Evolutionary conservation across 2,329 filamentous ascomycete species (phyloP), one percentile per base, ranked within the genome.

Genomic region (Bipolaris oryzae): DNA sequence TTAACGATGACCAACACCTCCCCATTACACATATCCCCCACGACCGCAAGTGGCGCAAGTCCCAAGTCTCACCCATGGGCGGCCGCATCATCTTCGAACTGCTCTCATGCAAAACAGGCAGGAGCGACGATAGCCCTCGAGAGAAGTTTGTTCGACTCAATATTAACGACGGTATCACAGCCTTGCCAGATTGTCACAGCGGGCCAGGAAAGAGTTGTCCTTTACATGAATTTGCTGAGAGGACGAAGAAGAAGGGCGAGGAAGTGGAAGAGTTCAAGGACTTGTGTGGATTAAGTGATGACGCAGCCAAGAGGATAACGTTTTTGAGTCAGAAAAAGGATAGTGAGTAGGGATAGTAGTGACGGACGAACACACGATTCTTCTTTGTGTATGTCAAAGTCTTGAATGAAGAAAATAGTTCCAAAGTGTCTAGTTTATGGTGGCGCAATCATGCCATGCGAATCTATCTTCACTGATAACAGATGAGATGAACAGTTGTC

Each of bases 31-130:
- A 80, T 56, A 74, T 82, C 18, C 71, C 72, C 13, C 61, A 71
- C 43, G 69, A 78, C 20, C 78, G 84, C 35, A 76, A 73, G 20
- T 87, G 84, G 83, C 79, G 77, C 49, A 85, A 82, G 20, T 84
- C 82, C 3, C 80, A 83, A 51, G 74, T 85, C 5, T 78, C 82
- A 34, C 84, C 84, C 4, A 87, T 87, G 84, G 82, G 82, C 13
- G 84, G 80, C 6, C 77, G 83, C 20, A 72, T 85, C 39, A 79
- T 83, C 39, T 76, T 87, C 53, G 84, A 87, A 63, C 74, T 84
- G 10, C 71, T 86, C 21, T 71, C 72, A 7, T 86, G 67, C 31
- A 48, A 55, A 10, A 58, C 42, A 3, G 46, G 41, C 6, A 5
- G 0, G 15, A 16, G 11, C 16, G 25, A 45, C 20, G 21, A 20